These are phyloP conservation scores for Colletotrichum sidae DNA, from an alignment of 2,329 filamentous ascomycete genomes.

Conservation along the genomic window DNA sequence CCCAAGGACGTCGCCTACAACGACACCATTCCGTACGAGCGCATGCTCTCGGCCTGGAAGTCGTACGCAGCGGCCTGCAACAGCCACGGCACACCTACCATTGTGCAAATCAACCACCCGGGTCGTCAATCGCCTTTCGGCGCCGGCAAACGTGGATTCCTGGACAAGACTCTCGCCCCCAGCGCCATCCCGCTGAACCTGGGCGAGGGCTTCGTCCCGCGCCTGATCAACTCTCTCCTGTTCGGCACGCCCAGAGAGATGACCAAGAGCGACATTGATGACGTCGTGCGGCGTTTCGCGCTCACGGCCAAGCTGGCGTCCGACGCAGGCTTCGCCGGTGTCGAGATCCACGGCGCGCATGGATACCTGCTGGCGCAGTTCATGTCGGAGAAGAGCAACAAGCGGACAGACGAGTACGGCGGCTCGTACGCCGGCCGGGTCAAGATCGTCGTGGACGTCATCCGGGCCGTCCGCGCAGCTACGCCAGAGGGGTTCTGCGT, in stretches of 20 bases:
- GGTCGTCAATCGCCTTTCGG: constrained; percentile 57
- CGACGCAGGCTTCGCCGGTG: constrained; percentile 58
- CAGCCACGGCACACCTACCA: constrained; percentile 48
- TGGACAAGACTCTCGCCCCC: constrained; percentile 55
- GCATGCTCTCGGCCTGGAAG: constrained; percentile 51
- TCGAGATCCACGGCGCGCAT: constrained; percentile 63
- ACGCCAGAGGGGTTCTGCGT: constrained; percentile 58
- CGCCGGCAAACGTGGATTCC: constrained; percentile 50
- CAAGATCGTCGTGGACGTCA: constrained; percentile 63
- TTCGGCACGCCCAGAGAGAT: constrained; percentile 69
- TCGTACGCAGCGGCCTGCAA: constrained; percentile 48
- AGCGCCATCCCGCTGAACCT: constrained; percentile 56
- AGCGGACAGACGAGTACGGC: constrained; percentile 66
- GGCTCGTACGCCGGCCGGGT: constrained; percentile 61
- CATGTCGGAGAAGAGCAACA: constrained; percentile 61
- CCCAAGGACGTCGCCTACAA: constrained; percentile 50
- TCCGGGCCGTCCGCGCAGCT: constrained; percentile 53
- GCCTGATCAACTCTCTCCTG: constrained; percentile 46
- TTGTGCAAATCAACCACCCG: constrained; percentile 61
- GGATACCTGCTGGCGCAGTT: constrained; percentile 70
- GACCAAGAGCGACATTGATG: constrained; percentile 63
- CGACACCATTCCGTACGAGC: constrained; percentile 42
- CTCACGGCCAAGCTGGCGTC: constrained; percentile 60
- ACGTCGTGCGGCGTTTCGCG: constrained; percentile 64
- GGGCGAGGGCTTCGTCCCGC: constrained; percentile 51